Evolutionary conservation across 2,329 filamentous ascomycete species (phyloP), one percentile per base, ranked within the genome.

Genomic region (Fusarium nurragi): DNA sequence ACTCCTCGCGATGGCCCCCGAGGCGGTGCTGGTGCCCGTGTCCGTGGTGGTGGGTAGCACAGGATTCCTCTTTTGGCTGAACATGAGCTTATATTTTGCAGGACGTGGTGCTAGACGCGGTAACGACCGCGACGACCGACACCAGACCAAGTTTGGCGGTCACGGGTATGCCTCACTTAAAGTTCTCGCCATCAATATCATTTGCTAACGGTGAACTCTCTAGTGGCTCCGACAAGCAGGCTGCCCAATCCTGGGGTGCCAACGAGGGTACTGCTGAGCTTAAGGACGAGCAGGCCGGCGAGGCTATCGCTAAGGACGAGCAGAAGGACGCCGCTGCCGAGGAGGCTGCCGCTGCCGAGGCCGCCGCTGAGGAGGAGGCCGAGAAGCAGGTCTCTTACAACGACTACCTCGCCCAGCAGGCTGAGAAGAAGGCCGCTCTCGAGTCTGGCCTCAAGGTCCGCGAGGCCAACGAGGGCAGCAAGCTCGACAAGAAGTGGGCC

Each of bases 401-500:
- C 75, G 91, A 95, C 71, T 99, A 97, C 84, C 87, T 96, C 51
- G 91, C 89, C 76, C 83, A 88, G 80, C 81, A 78, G 73, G 84
- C 84, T 59, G 85, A 87, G 83, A 94, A 94, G 87, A 94, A 93
- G 83, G 81, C 87, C 68, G 86, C 87, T 69, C 86, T 94, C 67
- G 86, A 86, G 72, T 79, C 82, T 71, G 72, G 69, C 51, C 85
- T 89, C 74, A 86, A 92, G 75, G 85, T 93, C 76, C 94, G 95
- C 83, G 89, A 93, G 84, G 83, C 94, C 80, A 97, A 98, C 85
- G 94, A 97, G 84, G 94, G 94, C 75, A 86, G 84, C 84, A 92
- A 93, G 84, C 77, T 83, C 74, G 89, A 93, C 85, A 94, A 95
- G 88, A 95, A 97, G 87, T 97, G 94, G 92, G 91, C 91, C 74